phyloP scores from a whole-genome alignment of 768 basidiomycete species.

The Kwoniella heveanensis region DNA sequence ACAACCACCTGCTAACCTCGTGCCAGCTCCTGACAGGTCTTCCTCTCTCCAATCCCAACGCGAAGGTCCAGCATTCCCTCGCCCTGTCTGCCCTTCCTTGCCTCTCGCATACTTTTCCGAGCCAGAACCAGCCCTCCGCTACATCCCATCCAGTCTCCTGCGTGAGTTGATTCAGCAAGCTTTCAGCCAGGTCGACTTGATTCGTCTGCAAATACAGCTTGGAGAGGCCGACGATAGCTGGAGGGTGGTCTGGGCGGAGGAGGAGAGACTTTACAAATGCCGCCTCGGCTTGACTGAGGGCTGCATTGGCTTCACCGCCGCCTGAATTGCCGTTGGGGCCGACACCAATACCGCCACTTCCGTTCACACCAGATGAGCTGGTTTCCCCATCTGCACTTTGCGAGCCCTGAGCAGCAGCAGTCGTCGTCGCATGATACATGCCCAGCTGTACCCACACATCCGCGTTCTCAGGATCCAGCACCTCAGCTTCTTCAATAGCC shows the following conservation, averaged over 20 bases:
- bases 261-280: conserved; percentile 71
- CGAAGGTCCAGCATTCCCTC: conserved; percentile 71
- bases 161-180: conserved; percentile 74
- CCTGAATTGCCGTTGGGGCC: not conserved
- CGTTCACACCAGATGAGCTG: conserved; percentile 38
- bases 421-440: conserved; percentile 24
- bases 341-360: not conserved
- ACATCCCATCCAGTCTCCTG: conserved; percentile 83
- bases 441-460: conserved; percentile 92
- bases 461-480: conserved; percentile 78
- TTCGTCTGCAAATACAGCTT: conserved; percentile 68
- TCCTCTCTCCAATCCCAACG: conserved; percentile 61
- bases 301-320: too few species aligned
- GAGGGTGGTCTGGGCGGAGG: conserved; percentile 73
- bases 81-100: conserved; percentile 70
- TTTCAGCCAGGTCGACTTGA: conserved; percentile 78
- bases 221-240: conserved; percentile 76
- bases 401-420: not conserved
- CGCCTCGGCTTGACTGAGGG: conserved; percentile 66
- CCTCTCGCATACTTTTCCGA: conserved; percentile 76
- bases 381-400: conserved; percentile 47
- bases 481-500: conserved; percentile 93
- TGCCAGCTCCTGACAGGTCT: conserved; percentile 52
- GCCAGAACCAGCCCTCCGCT: conserved; percentile 91
- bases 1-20: conserved; percentile 25